Conservation (phyloP, 2,329 filamentous ascomycete species). For the Phyllosticta citrichinensis region DNA sequence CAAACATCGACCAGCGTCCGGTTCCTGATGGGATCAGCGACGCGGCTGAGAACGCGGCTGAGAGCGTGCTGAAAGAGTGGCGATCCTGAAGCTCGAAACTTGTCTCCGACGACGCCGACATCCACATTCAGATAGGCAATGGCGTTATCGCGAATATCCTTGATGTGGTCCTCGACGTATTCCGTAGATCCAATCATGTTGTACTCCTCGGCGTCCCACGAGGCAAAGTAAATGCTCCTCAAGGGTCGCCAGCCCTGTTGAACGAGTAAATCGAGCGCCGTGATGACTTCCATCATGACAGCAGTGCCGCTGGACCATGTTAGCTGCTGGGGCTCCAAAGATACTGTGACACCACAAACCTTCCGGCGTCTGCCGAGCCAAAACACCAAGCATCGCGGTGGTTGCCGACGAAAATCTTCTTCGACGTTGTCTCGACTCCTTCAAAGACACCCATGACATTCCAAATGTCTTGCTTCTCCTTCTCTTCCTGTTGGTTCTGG, state of each 20-base stretch:
- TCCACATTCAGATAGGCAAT: conserved; percentile 90
- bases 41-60: conserved; percentile 60
- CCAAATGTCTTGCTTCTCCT: conserved; percentile 74
- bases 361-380: conserved; percentile 72
- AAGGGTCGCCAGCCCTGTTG: conserved; percentile 77
- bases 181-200: conserved; percentile 92
- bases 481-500: conserved; percentile 79
- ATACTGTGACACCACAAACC: conserved; percentile 3
- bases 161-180: conserved; percentile 77
- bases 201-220: conserved; percentile 91
- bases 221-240: conserved; percentile 93
- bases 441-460: conserved; percentile 79
- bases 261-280: conserved; percentile 71
- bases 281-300: conserved; percentile 78
- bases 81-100: conserved; percentile 70
- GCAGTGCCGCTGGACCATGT: conserved; percentile 59
- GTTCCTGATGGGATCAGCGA: conserved; percentile 63
- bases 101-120: conserved; percentile 62
- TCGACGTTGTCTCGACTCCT: conserved; percentile 73
- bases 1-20: conserved; percentile 65
- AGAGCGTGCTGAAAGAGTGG: conserved; percentile 69
- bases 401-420: conserved; percentile 82
- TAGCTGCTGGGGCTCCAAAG: neutral
- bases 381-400: conserved; percentile 91
- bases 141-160: conserved; percentile 60